Evolutionary conservation across 305 asterid genomes (phyloP), one percentile per base, ranked within the genome.

Genomic region (Lippia alba): DNA sequence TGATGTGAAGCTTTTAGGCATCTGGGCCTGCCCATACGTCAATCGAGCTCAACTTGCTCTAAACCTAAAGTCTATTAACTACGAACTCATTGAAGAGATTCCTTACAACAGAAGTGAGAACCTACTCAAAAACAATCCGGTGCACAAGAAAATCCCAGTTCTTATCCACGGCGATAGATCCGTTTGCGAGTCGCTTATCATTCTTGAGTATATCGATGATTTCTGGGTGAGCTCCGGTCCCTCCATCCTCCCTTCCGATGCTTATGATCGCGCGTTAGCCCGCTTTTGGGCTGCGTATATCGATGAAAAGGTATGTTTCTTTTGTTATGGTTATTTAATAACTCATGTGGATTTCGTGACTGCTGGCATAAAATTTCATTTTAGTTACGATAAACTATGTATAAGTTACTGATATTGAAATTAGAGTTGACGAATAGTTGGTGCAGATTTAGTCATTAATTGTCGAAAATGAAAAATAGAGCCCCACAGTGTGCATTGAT

Each of bases 211-310:
- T 20, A 19, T 79, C 2, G 75, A 33, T 5, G 78, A 79, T 18
- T 63, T 69, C 34, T 72, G 75, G 76, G 19, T 70, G 3, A 5
- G 10, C 45, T 39, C 41, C 0, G 72, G 69, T 48, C 78, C 71
- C 7, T 40, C 71, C 48, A 44, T 84, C 64, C 81, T 86, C 45
- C 89, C 89, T 57, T 67, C 77, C 8, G 78, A 84, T 71, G 80
- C 86, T 3, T 76, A 78, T 70, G 84, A 75, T 16, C 80, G 87
- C 0, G 84, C 92, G 68, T 56, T 68, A 2, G 83, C 83, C 32
- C 76, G 74, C 15, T 88, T 86, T 60, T 86, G 88, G 91, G 85
- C 89, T 17, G 75, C 80, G 60, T 88, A 84, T 17, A 67, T 88
- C 10, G 86, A 82, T 58, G 77, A 76, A 2, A 82, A 76, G 87